Conservation (phyloP, 169 alveolate genomes). For the Plasmodium coatneyi region DNA sequence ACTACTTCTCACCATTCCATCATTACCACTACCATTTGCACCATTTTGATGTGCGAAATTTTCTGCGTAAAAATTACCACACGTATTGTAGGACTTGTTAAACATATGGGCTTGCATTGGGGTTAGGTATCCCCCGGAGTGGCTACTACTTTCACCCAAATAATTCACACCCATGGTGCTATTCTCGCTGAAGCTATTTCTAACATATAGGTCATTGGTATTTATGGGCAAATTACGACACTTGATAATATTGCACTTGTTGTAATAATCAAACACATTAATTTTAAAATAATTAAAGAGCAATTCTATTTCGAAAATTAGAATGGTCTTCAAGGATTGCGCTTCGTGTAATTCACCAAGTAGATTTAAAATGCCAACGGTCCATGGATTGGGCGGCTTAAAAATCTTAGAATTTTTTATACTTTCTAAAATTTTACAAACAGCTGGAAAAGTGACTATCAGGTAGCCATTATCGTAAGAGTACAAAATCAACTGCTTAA, state of each 20-base stretch:
- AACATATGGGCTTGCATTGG: background rate
- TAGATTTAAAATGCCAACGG: conserved; percentile 86
- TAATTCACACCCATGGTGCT: conserved; percentile 1
- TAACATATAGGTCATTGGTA: conserved; percentile 48
- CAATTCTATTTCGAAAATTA: conserved; percentile 90
- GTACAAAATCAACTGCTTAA: conserved; percentile 87
- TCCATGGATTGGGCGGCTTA: conserved; percentile 95
- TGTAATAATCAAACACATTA: conserved; percentile 74
- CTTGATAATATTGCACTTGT: conserved; percentile 72
- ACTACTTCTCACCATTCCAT: background rate
- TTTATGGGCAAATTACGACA: conserved; percentile 54
- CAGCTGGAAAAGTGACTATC: conserved; percentile 91
- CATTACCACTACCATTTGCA: background rate
- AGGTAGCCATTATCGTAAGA: conserved; percentile 86
- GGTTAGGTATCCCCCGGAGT: background rate
- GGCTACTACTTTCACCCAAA: conserved; percentile 11
- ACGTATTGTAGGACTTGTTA: conserved; percentile 18
- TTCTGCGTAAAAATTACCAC: conserved; percentile 51
- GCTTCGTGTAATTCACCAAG: conserved; percentile 90
- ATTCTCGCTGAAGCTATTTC: conserved; percentile 35
- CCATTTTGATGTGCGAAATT: conserved; percentile 35
- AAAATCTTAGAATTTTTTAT: conserved; percentile 85
- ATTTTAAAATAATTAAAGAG: conserved; percentile 86
- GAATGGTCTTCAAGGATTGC: conserved; percentile 85
- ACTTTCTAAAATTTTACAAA: conserved; percentile 89